Percentiles rank a stretch among this genome's conserved stretches.
Conservation (phyloP, 352 stramenopile genomes). For the Vaucheria bursata region DNA sequence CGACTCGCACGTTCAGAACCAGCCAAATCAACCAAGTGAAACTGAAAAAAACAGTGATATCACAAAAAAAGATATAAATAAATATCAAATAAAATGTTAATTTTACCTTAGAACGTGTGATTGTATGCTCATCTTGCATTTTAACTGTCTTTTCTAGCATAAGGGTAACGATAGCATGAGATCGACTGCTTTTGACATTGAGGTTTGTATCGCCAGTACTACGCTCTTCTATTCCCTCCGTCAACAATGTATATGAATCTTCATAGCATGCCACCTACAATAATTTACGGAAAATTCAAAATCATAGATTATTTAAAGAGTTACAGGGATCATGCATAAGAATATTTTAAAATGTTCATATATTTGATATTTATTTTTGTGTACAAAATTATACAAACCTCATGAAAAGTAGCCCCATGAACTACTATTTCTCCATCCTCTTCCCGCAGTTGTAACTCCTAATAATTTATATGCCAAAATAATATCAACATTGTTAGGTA, state of each 20-base stretch:
- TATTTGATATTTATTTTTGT: too few relatives aligned
- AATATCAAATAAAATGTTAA: neutral
- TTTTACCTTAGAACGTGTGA: neutral
- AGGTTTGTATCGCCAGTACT: slow-evolving; percentile 59
- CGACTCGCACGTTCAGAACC: slow-evolving; percentile 83
- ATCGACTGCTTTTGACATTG: slow-evolving; percentile 73
- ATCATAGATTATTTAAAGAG: too few relatives aligned
- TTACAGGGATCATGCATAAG: too few relatives aligned
- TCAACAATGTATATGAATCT: neutral
- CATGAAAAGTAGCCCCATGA: too few relatives aligned
- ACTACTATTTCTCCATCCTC: too few relatives aligned
- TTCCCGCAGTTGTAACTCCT: too few relatives aligned
- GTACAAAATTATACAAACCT: too few relatives aligned
- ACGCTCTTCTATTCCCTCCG: neutral
- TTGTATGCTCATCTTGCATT: neutral
- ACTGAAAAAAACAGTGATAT: slow-evolving; percentile 38
- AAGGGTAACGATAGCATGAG: slow-evolving; percentile 74
- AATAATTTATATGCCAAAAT: too few relatives aligned
- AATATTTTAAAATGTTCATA: too few relatives aligned
- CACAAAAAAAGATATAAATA: neutral
- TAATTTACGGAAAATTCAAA: neutral
- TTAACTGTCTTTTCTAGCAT: slow-evolving; percentile 57
- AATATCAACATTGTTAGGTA: too few relatives aligned
- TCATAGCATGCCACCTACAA: neutral
- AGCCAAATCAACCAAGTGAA: slow-evolving; percentile 71